Conservation (phyloP, 2,329 filamentous ascomycete species). For the Apiospora saccharicola region DNA sequence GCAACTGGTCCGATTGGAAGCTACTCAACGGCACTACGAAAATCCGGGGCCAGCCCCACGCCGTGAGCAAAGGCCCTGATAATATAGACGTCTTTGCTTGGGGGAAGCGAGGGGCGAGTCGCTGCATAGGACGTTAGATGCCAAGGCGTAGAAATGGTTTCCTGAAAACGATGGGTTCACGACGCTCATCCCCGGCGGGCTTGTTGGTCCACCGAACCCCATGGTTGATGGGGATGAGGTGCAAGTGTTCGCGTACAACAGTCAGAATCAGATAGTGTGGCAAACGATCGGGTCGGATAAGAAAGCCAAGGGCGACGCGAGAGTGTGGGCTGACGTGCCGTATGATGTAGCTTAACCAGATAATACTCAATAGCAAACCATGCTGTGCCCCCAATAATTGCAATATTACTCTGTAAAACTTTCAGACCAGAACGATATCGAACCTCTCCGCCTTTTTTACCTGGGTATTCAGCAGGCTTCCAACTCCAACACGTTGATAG, state of each 20-base stretch:
- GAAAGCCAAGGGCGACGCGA: not conserved
- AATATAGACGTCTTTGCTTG: conserved; percentile 17
- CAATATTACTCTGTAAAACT: too few species aligned
- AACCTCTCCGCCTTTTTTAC: not conserved
- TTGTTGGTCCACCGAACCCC: conserved; percentile 8
- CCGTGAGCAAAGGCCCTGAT: not conserved
- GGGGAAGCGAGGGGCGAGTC: not conserved
- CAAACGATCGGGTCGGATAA: not conserved
- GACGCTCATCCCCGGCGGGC: not conserved
- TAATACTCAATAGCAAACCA: too few species aligned
- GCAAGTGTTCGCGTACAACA: conserved; percentile 22
- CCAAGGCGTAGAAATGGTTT: not conserved
- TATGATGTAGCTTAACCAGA: not conserved
- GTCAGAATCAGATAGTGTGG: not conserved
- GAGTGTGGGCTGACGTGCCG: not conserved
- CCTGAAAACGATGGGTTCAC: conserved; percentile 13
- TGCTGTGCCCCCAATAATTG: too few species aligned
- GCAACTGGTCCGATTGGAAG: not conserved
- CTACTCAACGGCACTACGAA: not conserved
- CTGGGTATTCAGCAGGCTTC: not conserved
- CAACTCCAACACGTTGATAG: not conserved
- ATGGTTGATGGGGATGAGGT: not conserved
- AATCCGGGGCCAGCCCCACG: conserved; percentile 21
- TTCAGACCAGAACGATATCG: not conserved
- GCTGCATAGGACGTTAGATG: conserved; percentile 5